A percentile compares a stretch with the other conserved stretches of the same genome.
Conservation (phyloP, 495 filamentous ascomycete species). For the Xylaria bambusicola region DNA sequence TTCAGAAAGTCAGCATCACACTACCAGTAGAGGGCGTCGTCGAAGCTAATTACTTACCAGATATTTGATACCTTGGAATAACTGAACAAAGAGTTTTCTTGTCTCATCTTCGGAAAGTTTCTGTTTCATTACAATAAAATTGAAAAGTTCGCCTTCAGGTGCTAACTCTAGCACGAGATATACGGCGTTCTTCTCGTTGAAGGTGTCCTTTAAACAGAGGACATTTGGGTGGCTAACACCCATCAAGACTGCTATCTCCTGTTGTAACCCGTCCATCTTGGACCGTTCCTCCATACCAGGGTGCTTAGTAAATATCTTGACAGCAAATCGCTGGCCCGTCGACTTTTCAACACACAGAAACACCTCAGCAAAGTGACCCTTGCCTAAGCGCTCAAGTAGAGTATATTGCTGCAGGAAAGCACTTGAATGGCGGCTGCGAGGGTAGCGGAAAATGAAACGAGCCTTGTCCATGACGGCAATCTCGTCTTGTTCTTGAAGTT, state of each 20-base stretch:
- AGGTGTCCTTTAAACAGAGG: constrained; percentile 91
- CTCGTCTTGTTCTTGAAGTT: constrained; percentile 86
- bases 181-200: constrained; percentile 86
- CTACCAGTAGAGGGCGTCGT: neutral
- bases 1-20: constrained; percentile 49
- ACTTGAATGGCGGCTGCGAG: constrained; percentile 70
- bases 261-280: constrained; percentile 81
- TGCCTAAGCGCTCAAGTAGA: constrained; percentile 83
- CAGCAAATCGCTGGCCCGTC: constrained; percentile 81
- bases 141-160: constrained; percentile 91
- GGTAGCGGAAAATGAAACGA: constrained; percentile 88
- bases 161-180: constrained; percentile 93
- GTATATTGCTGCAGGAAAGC: constrained; percentile 85
- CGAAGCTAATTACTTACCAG: constrained; percentile 61
- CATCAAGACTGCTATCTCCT: constrained; percentile 96
- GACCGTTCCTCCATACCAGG: constrained; percentile 75
- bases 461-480: constrained; percentile 80
- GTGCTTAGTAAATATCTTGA: constrained; percentile 89
- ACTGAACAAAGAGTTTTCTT: constrained; percentile 82
- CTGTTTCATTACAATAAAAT: constrained; percentile 83
- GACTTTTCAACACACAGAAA: constrained; percentile 86
- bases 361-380: constrained; percentile 95
- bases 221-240: constrained; percentile 94
- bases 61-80: constrained; percentile 94
- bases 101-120: constrained; percentile 84